Evolutionary conservation across 768 basidiomycete genomes (phyloP), one percentile per base, ranked within the genome.

Genomic region (Collybia nuda): DNA sequence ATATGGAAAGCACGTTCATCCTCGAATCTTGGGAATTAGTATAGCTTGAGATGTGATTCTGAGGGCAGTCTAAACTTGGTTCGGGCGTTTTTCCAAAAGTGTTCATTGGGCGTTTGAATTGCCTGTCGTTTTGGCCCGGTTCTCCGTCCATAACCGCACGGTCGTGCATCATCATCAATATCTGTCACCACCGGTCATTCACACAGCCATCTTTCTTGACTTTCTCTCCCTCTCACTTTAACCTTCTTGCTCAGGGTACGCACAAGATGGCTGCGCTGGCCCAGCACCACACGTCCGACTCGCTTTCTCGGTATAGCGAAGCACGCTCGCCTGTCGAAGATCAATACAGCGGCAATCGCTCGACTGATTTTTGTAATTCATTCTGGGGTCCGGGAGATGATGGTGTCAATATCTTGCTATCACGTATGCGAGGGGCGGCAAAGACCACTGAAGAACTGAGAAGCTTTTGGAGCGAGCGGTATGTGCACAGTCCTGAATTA

Each of bases 381-480:
- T 98, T 98, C 71, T 98, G 97, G 97, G 93, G 93, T 5, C 60
- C 74, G 8, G 83, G 80, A 19, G 94, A 96, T 69, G 85, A 79
- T 36, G 94, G 94, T 2, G 90, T 90, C 47, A 91, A 93, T 57
- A 88, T 94, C 39, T 77, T 98, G 52, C 88, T 93, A 63, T 85
- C 92, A 18, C 79, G 91, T 56, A 89, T 96, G 85, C 78, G 91
- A 6, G 91, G 88, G 8, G 90, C 88, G 8, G 75, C 79, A 19
- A 83, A 88, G 69, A 94, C 93, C 1, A 85, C 89, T 60, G 95
- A 98, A 46, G 97, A 98, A 59, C 67, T 98, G 40, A 79, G 80
- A 60, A 82, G 75, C 48, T 95, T 90, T 62, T 97, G 93, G 91
- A 93, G 89, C 61, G 95, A 98, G 69, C 79, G 95, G 95, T 96